Evolutionary conservation across 139 green algal species (phyloP).

Genomic region (Parachlorella kessleri): DNA sequence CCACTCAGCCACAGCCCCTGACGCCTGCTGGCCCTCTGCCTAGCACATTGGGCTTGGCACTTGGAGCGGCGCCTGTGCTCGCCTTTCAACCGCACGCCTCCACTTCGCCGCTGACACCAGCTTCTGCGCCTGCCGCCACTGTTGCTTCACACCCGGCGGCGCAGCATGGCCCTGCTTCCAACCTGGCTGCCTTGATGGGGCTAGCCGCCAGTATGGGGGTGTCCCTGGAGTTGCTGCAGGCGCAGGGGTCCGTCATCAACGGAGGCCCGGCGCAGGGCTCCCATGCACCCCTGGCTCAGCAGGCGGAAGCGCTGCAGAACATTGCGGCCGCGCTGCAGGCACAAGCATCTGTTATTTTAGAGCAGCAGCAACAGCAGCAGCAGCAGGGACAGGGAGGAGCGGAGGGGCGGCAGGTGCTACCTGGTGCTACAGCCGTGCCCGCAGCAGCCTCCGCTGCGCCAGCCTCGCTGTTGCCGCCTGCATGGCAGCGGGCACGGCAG

Average conservation of each 20-base stretch:
- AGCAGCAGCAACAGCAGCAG: conserved; percentile 1
- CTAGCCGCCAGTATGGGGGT: conserved; percentile 19
- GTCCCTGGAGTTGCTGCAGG: conserved; percentile 16
- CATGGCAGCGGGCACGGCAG: too few species aligned
- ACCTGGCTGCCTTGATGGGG: conserved; percentile 7
- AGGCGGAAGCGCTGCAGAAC: conserved; percentile 16
- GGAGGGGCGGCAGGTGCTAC: too few species aligned
- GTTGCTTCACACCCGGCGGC: too few species aligned
- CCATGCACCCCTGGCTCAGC: conserved; percentile 5
- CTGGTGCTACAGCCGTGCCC: not conserved
- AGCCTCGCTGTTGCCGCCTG: not conserved
- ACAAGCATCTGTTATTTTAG: conserved; percentile 7
- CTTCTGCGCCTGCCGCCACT: not conserved
- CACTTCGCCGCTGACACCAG: too few species aligned
- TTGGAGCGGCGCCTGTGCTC: too few species aligned
- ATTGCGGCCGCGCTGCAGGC: conserved; percentile 18
- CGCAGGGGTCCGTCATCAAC: conserved; percentile 8
- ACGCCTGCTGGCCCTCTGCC: not conserved
- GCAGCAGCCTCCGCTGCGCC: not conserved
- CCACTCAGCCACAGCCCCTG: not conserved
- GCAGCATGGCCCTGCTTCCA: not conserved
- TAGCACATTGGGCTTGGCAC: not conserved
- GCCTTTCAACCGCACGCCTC: not conserved
- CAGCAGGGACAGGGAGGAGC: not conserved
- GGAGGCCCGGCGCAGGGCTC: not conserved